Base-by-base conservation (phyloP, 192 early-diverging fungal genomes). In the Coemansia asiatica region DNA sequence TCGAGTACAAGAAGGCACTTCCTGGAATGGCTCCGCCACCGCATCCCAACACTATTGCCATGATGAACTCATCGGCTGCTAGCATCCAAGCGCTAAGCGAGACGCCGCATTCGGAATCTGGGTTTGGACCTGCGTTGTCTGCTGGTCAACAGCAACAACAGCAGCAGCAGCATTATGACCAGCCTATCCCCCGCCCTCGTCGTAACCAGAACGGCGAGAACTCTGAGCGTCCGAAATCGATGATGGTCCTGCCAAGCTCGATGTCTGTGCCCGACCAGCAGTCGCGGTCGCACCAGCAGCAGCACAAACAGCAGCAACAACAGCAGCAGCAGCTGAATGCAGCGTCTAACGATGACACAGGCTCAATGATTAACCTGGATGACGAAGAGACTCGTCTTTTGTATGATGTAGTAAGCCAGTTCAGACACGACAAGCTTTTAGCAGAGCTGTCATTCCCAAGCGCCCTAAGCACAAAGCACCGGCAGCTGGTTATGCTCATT, bases 1-100 rank as follows among this genome's bases (percentile, higher is more conserved):
- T 92, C 26, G 90, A 92, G 71, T 92, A 89, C 73, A 92, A 92
- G 69, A 89, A 89, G 62, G 83, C 89, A 57, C 80, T 92, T 66
- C 89, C 88, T 5, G 79, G 79, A 13, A 82, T 65, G 10, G 83
- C 79, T 19, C 85, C 66, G 81, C 87, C 76, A 46, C 78, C 72
- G 31, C 78, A 75, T 74, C 86, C 68, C 73, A 87, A 79, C 66
- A 81, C 76, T 38, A 87, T 79, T 68, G 83, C 71, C 49, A 84
- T 66, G 86, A 81, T 81, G 78, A 69, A 61, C 19, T 64, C 68
- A 47, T 67, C 68, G 8, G 65, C 27, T 67, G 55, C 71, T 65
- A 48, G 56, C 71, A 49, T 51, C 22, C 57, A 60, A 13, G 31
- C 57, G 12, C 31, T 60, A 48, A 47, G 50, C 56, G 64, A 66